A percentile compares a stretch with the other conserved stretches of the same genome.
These are phyloP conservation scores for Torulaspora pretoriensis DNA, from an alignment of 1,139 yeast species.

Conservation along the genomic window DNA sequence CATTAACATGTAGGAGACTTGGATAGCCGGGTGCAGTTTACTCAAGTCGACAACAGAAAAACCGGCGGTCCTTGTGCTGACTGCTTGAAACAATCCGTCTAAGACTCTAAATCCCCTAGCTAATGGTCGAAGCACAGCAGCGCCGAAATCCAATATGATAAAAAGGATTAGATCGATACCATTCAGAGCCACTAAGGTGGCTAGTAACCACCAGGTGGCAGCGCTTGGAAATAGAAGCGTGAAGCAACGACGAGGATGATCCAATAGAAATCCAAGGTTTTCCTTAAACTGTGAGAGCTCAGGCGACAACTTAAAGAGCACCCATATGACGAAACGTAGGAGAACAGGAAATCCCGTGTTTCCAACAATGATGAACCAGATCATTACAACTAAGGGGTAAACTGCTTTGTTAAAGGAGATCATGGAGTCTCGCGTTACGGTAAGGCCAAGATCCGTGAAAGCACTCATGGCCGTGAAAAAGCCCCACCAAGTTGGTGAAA, in stretches of 20 bases:
- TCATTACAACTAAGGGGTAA: slow-evolving; percentile 58
- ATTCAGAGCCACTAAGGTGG: slow-evolving; percentile 67
- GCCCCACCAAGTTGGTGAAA: slow-evolving; percentile 88
- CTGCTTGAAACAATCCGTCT: slow-evolving; percentile 85
- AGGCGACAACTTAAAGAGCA: slow-evolving; percentile 60
- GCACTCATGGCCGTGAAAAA: slow-evolving; percentile 73
- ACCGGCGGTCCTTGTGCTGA: slow-evolving; percentile 93
- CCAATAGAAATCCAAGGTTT: slow-evolving; percentile 78
- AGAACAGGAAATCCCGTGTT: slow-evolving; percentile 90
- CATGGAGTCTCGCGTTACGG: slow-evolving; percentile 80
- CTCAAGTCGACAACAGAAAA: slow-evolving; percentile 68
- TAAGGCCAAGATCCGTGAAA: slow-evolving; percentile 79
- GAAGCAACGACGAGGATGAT: slow-evolving; percentile 96
- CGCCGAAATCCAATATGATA: slow-evolving; percentile 67
- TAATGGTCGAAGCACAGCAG: slow-evolving; percentile 44
- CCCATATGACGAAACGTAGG: slow-evolving; percentile 77
- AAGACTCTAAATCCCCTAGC: slow-evolving; percentile 67
- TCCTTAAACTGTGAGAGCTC: slow-evolving; percentile 65
- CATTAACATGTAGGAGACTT: slow-evolving; percentile 91
- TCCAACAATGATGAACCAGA: slow-evolving; percentile 77
- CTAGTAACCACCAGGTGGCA: slow-evolving; percentile 93
- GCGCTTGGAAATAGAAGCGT: slow-evolving; percentile 85
- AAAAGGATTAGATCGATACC: slow-evolving; percentile 75
- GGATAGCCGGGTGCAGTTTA: slow-evolving; percentile 79
- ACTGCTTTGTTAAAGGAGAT: slow-evolving; percentile 55